Percentiles rank a stretch among this genome's conserved stretches.
These are phyloP conservation scores for Protomyces lactucae-debilis DNA, from an alignment of 1,139 yeast genomes.

Conservation along the genomic window DNA sequence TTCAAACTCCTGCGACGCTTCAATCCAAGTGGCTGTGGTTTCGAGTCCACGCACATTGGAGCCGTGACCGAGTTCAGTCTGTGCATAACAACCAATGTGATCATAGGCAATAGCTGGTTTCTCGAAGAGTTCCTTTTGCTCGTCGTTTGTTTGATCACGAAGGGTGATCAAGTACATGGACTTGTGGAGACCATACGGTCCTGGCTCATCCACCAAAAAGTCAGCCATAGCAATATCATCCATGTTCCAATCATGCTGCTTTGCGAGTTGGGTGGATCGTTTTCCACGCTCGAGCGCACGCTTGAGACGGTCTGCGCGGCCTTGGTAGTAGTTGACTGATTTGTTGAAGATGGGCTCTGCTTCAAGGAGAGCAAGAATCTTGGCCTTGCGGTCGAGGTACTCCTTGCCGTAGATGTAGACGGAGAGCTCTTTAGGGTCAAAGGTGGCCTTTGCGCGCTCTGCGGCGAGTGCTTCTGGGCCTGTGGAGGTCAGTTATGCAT, in stretches of 20 bases:
- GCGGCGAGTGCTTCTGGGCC: constrained; percentile 16
- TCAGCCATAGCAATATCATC: constrained; percentile 28
- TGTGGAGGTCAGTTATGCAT: not conserved
- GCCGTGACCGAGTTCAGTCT: constrained; percentile 94
- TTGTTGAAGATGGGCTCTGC: constrained; percentile 24
- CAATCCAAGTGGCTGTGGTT: constrained; percentile 79
- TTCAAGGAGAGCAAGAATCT: constrained; percentile 12
- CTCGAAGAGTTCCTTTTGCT: constrained; percentile 14
- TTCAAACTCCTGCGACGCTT: constrained; percentile 58
- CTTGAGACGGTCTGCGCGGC: constrained; percentile 23
- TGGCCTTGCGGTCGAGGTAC: constrained; percentile 12
- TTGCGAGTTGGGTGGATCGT: constrained; percentile 24
- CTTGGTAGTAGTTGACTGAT: constrained; percentile 21
- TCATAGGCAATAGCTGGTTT: constrained; percentile 19
- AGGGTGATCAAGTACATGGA: constrained; percentile 26
- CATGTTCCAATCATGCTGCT: constrained; percentile 12
- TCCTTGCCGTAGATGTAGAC: constrained; percentile 22
- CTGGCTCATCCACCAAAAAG: constrained; percentile 23
- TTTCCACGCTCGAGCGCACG: constrained; percentile 24
- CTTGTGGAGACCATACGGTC: constrained; percentile 27
- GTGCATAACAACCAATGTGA: constrained; percentile 70
- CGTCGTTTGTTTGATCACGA: constrained; percentile 23
- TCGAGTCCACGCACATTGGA: constrained; percentile 89
- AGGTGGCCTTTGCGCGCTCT: constrained; percentile 25
- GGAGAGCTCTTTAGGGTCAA: constrained; percentile 15